phyloP scores from a whole-genome alignment of 495 filamentous ascomycete genomes.

The Aspergillus affinis region DNA sequence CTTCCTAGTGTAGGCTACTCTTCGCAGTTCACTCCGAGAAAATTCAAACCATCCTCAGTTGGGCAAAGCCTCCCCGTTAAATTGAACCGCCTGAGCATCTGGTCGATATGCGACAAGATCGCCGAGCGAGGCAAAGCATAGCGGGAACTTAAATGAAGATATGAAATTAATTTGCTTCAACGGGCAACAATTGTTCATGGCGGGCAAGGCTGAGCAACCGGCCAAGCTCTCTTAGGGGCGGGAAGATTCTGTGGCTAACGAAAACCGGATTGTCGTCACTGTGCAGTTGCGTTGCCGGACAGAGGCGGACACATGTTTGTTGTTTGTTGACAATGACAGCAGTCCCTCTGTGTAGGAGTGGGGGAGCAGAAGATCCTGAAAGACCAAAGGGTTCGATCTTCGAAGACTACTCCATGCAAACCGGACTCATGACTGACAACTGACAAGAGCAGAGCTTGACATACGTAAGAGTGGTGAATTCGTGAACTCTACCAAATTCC shows the following conservation, averaged over 20 bases:
- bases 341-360: not conserved
- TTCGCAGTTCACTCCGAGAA: too few relatives aligned
- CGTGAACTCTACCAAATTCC: not conserved
- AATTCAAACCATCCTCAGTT: not conserved
- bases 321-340: too few relatives aligned
- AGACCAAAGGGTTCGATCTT: too few relatives aligned
- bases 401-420: not conserved
- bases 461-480: not conserved
- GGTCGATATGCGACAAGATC: slow-evolving; percentile 8
- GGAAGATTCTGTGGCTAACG: slow-evolving; percentile 11
- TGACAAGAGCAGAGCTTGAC: not conserved
- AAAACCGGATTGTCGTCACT: not conserved
- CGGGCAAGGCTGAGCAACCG: not conserved
- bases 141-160: slow-evolving; percentile 7
- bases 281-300: not conserved
- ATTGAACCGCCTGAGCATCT: not conserved
- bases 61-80: not conserved
- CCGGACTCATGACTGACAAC: not conserved
- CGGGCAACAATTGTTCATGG: slow-evolving; percentile 7
- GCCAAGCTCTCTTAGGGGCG: slow-evolving; percentile 12
- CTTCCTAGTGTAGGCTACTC: too few relatives aligned
- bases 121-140: slow-evolving; percentile 1
- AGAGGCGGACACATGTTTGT: not conserved
- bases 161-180: slow-evolving; percentile 2
- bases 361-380: too few relatives aligned